phyloP scores from a whole-genome alignment of 768 basidiomycete genomes.

The Podaxis mareebaensis region DNA sequence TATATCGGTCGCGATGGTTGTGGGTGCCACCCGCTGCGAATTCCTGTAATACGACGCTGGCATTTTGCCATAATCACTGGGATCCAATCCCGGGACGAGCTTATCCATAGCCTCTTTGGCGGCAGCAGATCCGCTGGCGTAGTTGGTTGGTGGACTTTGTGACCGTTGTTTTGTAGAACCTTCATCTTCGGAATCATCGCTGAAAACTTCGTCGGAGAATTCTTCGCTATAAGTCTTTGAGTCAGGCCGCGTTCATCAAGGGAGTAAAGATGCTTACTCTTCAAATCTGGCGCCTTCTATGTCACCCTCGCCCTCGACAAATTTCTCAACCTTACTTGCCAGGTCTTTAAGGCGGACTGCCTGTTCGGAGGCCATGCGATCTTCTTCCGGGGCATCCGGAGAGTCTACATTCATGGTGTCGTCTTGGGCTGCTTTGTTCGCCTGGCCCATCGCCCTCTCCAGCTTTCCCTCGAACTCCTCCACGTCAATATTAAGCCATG shows the following conservation, averaged over 20 bases:
- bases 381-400: conserved; percentile 36
- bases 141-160: conserved; percentile 11
- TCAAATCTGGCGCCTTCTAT: conserved; percentile 87
- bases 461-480: conserved; percentile 77
- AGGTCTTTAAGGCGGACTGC: conserved; percentile 71
- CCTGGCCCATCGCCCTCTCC: conserved; percentile 39
- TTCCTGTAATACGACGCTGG: conserved; percentile 65
- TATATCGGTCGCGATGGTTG: conserved; percentile 43
- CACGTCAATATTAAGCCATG: conserved; percentile 83
- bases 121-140: conserved; percentile 5
- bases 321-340: conserved; percentile 84
- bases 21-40: conserved; percentile 64
- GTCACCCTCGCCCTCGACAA: conserved; percentile 88
- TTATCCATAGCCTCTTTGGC: conserved; percentile 58
- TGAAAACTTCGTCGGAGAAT: conserved; percentile 66
- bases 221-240: conserved; percentile 48
- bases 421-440: conserved; percentile 18
- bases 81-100: conserved; percentile 78
- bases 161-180: conserved; percentile 29
- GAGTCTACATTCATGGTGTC: conserved; percentile 54
- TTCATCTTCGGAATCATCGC: conserved; percentile 44
- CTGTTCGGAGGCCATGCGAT: conserved; percentile 60
- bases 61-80: conserved; percentile 90
- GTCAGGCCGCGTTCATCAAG: conserved; percentile 8
- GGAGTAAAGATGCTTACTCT: conserved; percentile 60